Base-by-base conservation (phyloP, 1,284 basidiomycete genomes). In the Sphaerobolus stellatus region DNA sequence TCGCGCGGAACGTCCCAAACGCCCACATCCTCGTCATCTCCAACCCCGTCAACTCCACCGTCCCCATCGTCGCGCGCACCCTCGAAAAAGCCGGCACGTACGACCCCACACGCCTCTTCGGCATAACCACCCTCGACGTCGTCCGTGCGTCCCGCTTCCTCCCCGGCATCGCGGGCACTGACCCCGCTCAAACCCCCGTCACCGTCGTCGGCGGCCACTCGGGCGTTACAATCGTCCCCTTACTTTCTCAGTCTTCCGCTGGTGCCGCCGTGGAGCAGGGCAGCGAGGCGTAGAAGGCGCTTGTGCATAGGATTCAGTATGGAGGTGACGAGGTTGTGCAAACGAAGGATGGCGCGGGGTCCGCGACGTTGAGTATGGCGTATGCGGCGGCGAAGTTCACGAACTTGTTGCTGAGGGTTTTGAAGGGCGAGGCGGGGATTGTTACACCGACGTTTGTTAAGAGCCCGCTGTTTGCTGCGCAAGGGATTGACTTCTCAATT, bases 121-220 rank as follows among this genome's bases (percentile, higher is more conserved):
- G 96, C 83, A 90, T 99, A 62, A 98, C 95, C 68, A 95, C 94
- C 65, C 91, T 98, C 67, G 97, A 99, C 69, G 92, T 98, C 63
- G 94, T 98, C 70, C 93, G 96, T 66, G 88, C 96, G n/a, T n/a
- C 92, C 45, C 93, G 92, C 61, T 99, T 99, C 83, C 82, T 95
- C 58, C 82, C 86, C 33, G 82, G 83, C 57, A 76, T 97, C 66
- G 76, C 84, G 54, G 84, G 86, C 61, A 79, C 83, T 62, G 72
- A 82, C 52, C 84, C 88, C 57, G 72, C 81, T 31, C 83, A 92
- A 58, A 83, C 86, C 58, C 74, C 79, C 48, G 82, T 98, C 60
- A 90, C 94, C 58, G 95, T 98, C 62, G 78, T 98, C 56, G 96
- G 97, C 67, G 96, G 97, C 45, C 96, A 99, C 86, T 93, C 90